A percentile compares a stretch with the other conserved stretches of the same genome.
phyloP scores from a whole-genome alignment of 202 grass and related monocot genomes.

The Dendrocalamus latiflorus region DNA sequence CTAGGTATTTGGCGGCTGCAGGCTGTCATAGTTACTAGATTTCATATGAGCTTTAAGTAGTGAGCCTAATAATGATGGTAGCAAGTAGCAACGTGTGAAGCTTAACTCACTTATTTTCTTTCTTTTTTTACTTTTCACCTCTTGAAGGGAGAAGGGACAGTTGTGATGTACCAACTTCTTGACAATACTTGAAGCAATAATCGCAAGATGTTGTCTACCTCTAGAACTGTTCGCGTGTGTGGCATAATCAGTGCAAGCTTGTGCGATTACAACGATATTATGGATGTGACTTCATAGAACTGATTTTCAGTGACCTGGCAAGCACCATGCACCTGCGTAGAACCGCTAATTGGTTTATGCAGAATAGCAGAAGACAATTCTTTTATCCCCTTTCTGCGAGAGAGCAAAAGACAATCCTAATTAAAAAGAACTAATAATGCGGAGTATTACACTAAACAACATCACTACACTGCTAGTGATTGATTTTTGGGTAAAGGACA shows the following conservation, averaged over 20 bases:
- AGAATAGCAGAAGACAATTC: no score
- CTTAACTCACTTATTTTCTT: neutral
- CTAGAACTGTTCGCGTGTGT: neutral
- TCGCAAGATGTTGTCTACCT: neutral
- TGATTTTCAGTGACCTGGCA: no score
- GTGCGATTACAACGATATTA: neutral
- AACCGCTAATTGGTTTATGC: no score
- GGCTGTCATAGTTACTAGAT: neutral
- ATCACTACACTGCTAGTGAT: neutral
- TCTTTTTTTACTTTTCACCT: neutral
- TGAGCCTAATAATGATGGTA: neutral
- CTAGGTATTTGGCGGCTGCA: conserved; percentile 5
- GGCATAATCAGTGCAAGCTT: neutral
- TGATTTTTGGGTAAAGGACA: neutral
- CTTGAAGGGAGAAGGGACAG: neutral
- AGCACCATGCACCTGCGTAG: no score
- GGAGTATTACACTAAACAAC: no score
- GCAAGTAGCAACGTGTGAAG: neutral
- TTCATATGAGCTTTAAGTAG: neutral
- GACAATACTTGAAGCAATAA: neutral
- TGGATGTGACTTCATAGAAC: neutral
- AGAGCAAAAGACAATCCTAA: neutral
- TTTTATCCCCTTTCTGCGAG: neutral
- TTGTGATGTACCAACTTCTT: conserved; percentile 27
- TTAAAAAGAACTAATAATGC: neutral